A percentile compares a stretch with the other conserved stretches of the same genome.
phyloP scores from a whole-genome alignment of 495 filamentous ascomycete genomes.

The Penicillium pancosmium region DNA sequence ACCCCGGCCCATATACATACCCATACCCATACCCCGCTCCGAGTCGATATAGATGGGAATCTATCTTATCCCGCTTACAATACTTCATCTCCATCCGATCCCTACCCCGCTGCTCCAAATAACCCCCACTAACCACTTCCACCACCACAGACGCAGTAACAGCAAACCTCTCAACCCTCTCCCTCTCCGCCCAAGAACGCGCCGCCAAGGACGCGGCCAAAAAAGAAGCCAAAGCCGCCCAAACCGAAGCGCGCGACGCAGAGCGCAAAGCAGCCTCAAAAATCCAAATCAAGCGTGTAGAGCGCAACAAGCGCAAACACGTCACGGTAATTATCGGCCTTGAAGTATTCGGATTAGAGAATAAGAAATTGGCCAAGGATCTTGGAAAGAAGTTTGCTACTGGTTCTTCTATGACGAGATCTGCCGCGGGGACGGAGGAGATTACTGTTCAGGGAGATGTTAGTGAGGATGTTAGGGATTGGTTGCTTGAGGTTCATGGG shows the following conservation, averaged over 20 bases:
- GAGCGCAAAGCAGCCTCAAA: slow-evolving; percentile 77
- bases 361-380: slow-evolving; percentile 77
- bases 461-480: slow-evolving; percentile 92
- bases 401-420: slow-evolving; percentile 88
- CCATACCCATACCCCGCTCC: no score
- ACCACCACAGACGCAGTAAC: slow-evolving; percentile 69
- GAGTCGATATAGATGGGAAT: no score
- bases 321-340: slow-evolving; percentile 89
- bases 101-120: not conserved
- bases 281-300: slow-evolving; percentile 91
- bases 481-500: slow-evolving; percentile 80
- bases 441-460: slow-evolving; percentile 98
- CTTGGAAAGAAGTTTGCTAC: slow-evolving; percentile 71
- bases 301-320: slow-evolving; percentile 96
- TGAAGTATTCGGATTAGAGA: slow-evolving; percentile 85
- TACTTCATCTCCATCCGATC: no score
- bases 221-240: slow-evolving; percentile 89
- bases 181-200: slow-evolving; percentile 84
- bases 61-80: no score
- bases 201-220: slow-evolving; percentile 93
- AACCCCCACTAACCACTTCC: not conserved
- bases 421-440: slow-evolving; percentile 83
- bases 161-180: slow-evolving; percentile 80
- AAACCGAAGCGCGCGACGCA: slow-evolving; percentile 75
- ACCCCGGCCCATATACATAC: no score